phyloP scores from a whole-genome alignment of 106 monocot species.

The Vanilla planifolia region DNA sequence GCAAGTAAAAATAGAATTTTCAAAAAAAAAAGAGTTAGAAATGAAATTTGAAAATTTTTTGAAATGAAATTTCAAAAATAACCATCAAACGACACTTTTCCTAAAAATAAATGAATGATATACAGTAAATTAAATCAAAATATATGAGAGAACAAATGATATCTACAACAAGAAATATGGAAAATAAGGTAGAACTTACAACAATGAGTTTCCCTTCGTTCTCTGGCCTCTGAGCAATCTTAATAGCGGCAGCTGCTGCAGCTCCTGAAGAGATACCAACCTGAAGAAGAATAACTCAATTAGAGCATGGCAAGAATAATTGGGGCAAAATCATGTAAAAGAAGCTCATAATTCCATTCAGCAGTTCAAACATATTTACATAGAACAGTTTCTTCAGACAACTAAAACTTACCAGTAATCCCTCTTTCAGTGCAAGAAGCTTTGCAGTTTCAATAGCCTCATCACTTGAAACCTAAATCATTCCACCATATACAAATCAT shows the following conservation, averaged over 20 bases:
- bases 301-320: too few relatives aligned
- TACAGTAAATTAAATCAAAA: too few relatives aligned
- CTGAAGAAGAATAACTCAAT: slow-evolving; percentile 15
- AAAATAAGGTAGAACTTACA: slow-evolving; percentile 26
- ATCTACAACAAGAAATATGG: not conserved
- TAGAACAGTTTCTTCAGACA: not conserved
- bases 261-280: slow-evolving; percentile 91
- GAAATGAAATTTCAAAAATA: too few relatives aligned
- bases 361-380: not conserved
- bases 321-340: not conserved
- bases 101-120: too few relatives aligned
- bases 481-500: not conserved
- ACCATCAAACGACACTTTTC: too few relatives aligned
- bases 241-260: slow-evolving; percentile 78
- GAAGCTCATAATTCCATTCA: too few relatives aligned
- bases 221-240: slow-evolving; percentile 68
- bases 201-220: slow-evolving; percentile 79
- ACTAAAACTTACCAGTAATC: slow-evolving; percentile 56
- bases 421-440: slow-evolving; percentile 81
- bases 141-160: too few relatives aligned
- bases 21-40: too few relatives aligned
- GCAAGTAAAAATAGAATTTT: too few relatives aligned
- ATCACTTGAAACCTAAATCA: slow-evolving; percentile 79
- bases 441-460: slow-evolving; percentile 83
- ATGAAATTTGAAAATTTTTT: too few relatives aligned